phyloP scores from a whole-genome alignment of 2,329 filamentous ascomycete species.

The Nigrospora sphaerica region DNA sequence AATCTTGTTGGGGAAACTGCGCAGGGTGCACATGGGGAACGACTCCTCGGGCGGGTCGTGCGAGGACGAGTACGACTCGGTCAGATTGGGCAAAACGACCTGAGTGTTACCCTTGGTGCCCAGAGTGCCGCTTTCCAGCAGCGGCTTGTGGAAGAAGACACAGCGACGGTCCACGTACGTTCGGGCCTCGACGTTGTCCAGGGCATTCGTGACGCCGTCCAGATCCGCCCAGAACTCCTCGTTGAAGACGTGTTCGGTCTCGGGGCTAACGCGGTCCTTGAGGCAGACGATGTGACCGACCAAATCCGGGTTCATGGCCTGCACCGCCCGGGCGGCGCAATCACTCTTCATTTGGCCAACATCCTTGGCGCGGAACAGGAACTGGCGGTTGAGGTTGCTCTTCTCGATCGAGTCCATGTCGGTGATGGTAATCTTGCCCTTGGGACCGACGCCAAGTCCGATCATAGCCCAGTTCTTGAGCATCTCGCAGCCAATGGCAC shows the following conservation, averaged over 20 bases:
- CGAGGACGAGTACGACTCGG: conserved; percentile 94
- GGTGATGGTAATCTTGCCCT: conserved; percentile 85
- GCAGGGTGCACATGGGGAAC: conserved; percentile 96
- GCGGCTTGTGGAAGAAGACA: conserved; percentile 95
- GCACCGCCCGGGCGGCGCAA: conserved; percentile 80
- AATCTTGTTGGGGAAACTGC: conserved; percentile 96
- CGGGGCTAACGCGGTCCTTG: conserved; percentile 82
- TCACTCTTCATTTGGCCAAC: conserved; percentile 97
- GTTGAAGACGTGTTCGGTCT: conserved; percentile 92
- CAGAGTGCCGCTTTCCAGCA: conserved; percentile 95
- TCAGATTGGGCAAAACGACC: conserved; percentile 82
- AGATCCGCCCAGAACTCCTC: conserved; percentile 84
- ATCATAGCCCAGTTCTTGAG: conserved; percentile 99
- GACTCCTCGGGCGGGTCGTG: conserved; percentile 98
- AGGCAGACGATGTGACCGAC: conserved; percentile 77
- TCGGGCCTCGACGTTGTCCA: conserved; percentile 95
- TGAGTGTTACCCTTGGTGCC: conserved; percentile 99
- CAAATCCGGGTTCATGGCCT: conserved; percentile 92
- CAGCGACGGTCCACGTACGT: conserved; percentile 95
- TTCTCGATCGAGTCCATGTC: conserved; percentile 99
- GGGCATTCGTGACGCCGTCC: conserved; percentile 90
- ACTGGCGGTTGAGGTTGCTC: conserved; percentile 96
- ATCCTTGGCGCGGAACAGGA: conserved; percentile 88
- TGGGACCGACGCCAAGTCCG: conserved; percentile 79
- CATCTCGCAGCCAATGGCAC: conserved; percentile 98